phyloP scores from a whole-genome alignment of 2,329 filamentous ascomycete species.

The Pseudogymnoascus sp. region DNA sequence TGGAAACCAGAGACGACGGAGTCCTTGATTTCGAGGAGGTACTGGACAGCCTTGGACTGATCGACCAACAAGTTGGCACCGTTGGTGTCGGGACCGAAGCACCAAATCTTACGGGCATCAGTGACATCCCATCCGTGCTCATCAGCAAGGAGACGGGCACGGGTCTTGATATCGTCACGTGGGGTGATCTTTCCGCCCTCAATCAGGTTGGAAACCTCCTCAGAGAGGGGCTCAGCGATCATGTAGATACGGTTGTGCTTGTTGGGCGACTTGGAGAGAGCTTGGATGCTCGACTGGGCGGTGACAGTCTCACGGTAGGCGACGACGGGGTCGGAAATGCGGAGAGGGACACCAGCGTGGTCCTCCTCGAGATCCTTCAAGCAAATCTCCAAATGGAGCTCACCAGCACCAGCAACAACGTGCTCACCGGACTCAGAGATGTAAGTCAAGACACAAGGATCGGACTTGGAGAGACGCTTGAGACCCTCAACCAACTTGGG shows the following conservation, averaged over 20 bases:
- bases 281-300: constrained; percentile 81
- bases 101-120: constrained; percentile 99
- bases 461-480: constrained; percentile 99
- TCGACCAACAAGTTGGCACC: constrained; percentile 98
- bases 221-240: constrained; percentile 78
- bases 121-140: constrained; percentile 99
- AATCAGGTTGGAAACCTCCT: constrained; percentile 87
- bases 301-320: constrained; percentile 95
- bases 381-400: constrained; percentile 99
- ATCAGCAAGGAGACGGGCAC: constrained; percentile 91
- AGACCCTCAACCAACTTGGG: constrained; percentile 99
- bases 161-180: constrained; percentile 97
- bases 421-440: constrained; percentile 95
- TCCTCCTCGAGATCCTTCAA: constrained; percentile 99
- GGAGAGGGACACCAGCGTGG: constrained; percentile 96
- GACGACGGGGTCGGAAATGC: constrained; percentile 96
- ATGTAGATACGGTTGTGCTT: constrained; percentile 99
- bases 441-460: constrained; percentile 90
- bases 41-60: constrained; percentile 99
- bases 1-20: constrained; percentile 99
- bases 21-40: constrained; percentile 99
- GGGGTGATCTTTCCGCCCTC: constrained; percentile 86
- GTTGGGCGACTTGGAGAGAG: constrained; percentile 99
- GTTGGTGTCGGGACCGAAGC: constrained; percentile 95
- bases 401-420: constrained; percentile 97